Base-by-base conservation (phyloP, 306 rosid species). In the Carpinus viminea region DNA sequence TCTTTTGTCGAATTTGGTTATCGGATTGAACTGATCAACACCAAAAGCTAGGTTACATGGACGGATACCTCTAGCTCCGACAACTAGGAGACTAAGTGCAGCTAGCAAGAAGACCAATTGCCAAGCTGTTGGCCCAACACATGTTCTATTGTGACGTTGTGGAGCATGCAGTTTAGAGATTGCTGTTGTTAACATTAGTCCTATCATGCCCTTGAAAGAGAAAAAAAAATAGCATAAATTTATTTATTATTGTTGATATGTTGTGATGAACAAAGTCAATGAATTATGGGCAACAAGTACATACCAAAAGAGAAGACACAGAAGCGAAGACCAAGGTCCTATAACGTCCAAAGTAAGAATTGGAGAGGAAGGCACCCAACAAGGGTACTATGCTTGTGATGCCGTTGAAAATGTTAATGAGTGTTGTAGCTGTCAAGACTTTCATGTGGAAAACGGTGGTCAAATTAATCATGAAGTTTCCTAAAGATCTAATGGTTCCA, bases 21-120 rank as follows among this genome's bases (percentile, higher is more conserved):
- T 41, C n/a, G 50, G 50, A 65, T 65, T 65, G 50, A 65, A 65
- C 16, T 65, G 71, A 26, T 65, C 71, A 36, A 26, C 50, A 38
- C 71, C 71, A 4, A 65, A 38, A 48, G 71, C 50, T 17, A 65
- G 4, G 71, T 38, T 65, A 65, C 71, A 65, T 17, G 71, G 71
- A 10, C 71, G 18, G 8, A 65, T 65, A 20, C 71, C 71, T 34
- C 50, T 26, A 7, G 71, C 50, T 34, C 50, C 26, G 18, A 38
- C 46, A n/a, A 65, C 21, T 65, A 65, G 71, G 38, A 65, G 1
- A 18, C 28, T 13, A 7, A 65, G 13, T 38, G 50, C 16, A 18
- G 5, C 48, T 18, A 38, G 24, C 48, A 65, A 16, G 48, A 65
- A 38, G 24, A 15, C 71, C 71, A 38, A 7, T 18, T 65, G 71